phyloP scores from a whole-genome alignment of 495 filamentous ascomycete species.

The Xylaria sp. region DNA sequence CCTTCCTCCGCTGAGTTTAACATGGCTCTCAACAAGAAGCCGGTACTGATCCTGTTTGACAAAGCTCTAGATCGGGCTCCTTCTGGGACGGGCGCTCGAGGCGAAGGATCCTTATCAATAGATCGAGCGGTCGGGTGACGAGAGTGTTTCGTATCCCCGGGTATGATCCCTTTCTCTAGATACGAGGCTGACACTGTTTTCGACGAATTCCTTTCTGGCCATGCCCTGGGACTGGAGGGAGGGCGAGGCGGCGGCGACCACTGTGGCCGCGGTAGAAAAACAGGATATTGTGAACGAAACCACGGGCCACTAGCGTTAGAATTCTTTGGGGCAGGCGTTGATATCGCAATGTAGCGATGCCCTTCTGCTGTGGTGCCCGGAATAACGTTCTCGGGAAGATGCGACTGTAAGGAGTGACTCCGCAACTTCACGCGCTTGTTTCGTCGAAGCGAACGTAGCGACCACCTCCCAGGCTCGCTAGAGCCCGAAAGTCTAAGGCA shows the following conservation, averaged over 20 bases:
- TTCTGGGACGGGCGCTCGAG: neutral
- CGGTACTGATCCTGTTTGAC: slow-evolving; percentile 9
- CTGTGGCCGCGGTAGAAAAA: slow-evolving; percentile 12
- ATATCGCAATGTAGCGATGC: slow-evolving; percentile 26
- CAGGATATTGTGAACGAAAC: slow-evolving; percentile 24
- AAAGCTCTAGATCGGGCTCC: neutral
- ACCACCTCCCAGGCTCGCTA: slow-evolving; percentile 25
- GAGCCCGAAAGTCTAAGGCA: slow-evolving; percentile 3
- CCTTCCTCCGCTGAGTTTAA: slow-evolving; percentile 18
- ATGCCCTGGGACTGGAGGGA: slow-evolving; percentile 5
- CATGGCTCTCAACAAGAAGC: slow-evolving; percentile 6
- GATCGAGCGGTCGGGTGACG: neutral
- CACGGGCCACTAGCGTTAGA: slow-evolving; percentile 6
- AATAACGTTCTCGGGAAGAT: slow-evolving; percentile 21
- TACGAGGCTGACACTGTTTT: slow-evolving; percentile 10
- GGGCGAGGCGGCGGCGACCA: neutral
- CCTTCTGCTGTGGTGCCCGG: slow-evolving; percentile 26
- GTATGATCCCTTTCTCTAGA: neutral
- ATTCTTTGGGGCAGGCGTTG: slow-evolving; percentile 13
- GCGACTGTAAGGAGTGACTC: slow-evolving; percentile 21
- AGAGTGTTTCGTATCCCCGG: neutral
- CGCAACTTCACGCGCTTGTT: slow-evolving; percentile 27
- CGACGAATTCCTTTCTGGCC: slow-evolving; percentile 30
- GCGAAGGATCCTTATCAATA: neutral
- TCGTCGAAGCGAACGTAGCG: slow-evolving; percentile 26